phyloP scores from a whole-genome alignment of 805 yeast species.

The Kodamaea jinghongensis region DNA sequence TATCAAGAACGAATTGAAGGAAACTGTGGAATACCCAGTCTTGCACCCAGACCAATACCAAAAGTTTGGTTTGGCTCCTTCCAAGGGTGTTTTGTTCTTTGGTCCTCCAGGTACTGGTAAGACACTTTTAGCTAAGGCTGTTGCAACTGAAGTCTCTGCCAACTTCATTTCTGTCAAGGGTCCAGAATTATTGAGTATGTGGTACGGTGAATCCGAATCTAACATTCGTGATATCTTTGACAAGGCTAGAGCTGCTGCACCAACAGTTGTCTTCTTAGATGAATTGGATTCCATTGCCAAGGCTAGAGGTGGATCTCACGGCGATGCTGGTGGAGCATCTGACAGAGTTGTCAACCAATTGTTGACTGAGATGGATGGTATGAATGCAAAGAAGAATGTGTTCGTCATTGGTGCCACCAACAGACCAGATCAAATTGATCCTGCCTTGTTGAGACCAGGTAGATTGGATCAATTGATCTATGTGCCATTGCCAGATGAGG shows the following conservation, averaged over 20 bases:
- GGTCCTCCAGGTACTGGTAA: conserved; percentile 99
- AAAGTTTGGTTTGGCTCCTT: conserved; percentile 96
- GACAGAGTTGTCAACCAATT: conserved; percentile 96
- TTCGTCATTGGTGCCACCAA: conserved; percentile 99
- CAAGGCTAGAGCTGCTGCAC: conserved; percentile 99
- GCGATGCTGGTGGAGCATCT: conserved; percentile 96
- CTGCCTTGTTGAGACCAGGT: conserved; percentile 98
- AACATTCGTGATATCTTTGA: conserved; percentile 97
- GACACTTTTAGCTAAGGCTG: conserved; percentile 96
- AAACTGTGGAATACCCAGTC: conserved; percentile 98
- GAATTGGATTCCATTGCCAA: conserved; percentile 97
- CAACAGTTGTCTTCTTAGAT: conserved; percentile 97
- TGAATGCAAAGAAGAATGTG: conserved; percentile 98
- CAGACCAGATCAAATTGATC: conserved; percentile 99
- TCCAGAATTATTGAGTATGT: conserved; percentile 95
- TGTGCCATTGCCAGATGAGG: conserved; percentile 97
- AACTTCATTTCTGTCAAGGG: conserved; percentile 97
- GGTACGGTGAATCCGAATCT: conserved; percentile 98
- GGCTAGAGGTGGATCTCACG: conserved; percentile 81
- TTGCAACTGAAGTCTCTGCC: conserved; percentile 98
- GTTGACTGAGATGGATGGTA: conserved; percentile 99
- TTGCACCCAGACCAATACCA: conserved; percentile 98
- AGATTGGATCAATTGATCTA: conserved; percentile 97
- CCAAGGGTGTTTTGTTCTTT: conserved; percentile 96
- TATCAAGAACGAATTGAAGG: conserved; percentile 95